A percentile compares a stretch with the other conserved stretches of the same genome.
phyloP scores from a whole-genome alignment of 805 yeast genomes.

The Starmerella potacharoeniae region DNA sequence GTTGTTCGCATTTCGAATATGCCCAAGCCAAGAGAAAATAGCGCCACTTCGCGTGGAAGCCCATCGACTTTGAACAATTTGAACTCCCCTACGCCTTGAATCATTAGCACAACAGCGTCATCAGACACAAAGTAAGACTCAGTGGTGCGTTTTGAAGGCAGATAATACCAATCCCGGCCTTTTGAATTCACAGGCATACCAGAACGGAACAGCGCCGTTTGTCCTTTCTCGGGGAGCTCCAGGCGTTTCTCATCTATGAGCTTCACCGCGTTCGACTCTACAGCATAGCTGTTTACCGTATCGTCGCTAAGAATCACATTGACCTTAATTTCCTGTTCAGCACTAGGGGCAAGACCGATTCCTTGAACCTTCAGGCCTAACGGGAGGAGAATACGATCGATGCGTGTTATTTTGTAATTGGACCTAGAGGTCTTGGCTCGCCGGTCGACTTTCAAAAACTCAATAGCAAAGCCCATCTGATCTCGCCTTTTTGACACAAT shows the following conservation, averaged over 20 bases:
- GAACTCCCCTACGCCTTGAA: neutral
- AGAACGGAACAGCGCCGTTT: neutral
- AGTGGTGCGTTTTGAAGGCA: neutral
- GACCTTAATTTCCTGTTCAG: neutral
- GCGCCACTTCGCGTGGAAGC: neutral
- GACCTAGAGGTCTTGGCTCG: neutral
- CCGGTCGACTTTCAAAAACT: neutral
- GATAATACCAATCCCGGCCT: neutral
- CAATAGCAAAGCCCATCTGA: neutral
- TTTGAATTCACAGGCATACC: neutral
- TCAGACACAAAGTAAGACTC: neutral
- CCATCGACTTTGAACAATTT: neutral
- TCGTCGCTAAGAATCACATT: neutral
- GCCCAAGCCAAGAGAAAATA: neutral
- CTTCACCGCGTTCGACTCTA: neutral
- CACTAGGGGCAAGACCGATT: neutral
- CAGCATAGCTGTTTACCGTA: neutral
- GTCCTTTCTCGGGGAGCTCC: neutral
- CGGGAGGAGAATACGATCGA: neutral
- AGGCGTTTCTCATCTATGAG: neutral
- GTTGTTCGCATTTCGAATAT: neutral
- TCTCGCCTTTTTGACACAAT: neutral
- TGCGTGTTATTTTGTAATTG: neutral
- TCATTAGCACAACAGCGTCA: neutral
- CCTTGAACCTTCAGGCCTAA: neutral